These are phyloP conservation scores for Trematosphaeria pertusa DNA, from an alignment of 2,329 filamentous ascomycete species.

Conservation along the genomic window DNA sequence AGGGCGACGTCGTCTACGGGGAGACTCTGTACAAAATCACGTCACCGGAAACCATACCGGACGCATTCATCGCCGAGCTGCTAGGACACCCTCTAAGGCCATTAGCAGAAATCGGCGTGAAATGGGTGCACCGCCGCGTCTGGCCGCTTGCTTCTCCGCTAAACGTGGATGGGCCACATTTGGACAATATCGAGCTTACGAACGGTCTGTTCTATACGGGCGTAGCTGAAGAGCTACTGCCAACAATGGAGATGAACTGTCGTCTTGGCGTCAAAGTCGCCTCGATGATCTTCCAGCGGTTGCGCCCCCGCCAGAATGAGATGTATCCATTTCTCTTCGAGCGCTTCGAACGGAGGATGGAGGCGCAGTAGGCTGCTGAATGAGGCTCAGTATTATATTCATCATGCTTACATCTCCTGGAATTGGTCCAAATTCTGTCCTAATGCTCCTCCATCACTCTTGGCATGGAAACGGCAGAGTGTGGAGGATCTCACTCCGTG, in stretches of 20 bases:
- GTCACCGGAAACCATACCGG: background rate
- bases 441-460: too few relatives aligned
- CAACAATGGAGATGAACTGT: background rate
- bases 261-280: background rate
- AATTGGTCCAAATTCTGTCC: too few relatives aligned
- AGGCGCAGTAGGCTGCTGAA: too few relatives aligned
- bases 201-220: background rate
- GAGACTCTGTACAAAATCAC: background rate
- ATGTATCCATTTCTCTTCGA: too few relatives aligned
- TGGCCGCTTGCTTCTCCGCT: background rate
- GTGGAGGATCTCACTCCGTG: too few relatives aligned
- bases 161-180: background rate
- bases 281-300: background rate
- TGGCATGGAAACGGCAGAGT: too few relatives aligned
- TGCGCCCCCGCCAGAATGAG: too few relatives aligned
- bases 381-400: too few relatives aligned
- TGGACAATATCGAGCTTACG: background rate
- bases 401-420: too few relatives aligned
- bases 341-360: too few relatives aligned
- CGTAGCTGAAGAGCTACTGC: background rate
- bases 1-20: background rate
- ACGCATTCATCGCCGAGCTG: background rate
- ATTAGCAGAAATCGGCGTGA: background rate
- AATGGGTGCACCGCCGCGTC: background rate
- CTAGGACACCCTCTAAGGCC: too few relatives aligned